Evolutionary conservation across 345 rosid genomes (phyloP), one percentile per base, ranked within the genome.

Genomic region (Cardamine chenopodiifolia): DNA sequence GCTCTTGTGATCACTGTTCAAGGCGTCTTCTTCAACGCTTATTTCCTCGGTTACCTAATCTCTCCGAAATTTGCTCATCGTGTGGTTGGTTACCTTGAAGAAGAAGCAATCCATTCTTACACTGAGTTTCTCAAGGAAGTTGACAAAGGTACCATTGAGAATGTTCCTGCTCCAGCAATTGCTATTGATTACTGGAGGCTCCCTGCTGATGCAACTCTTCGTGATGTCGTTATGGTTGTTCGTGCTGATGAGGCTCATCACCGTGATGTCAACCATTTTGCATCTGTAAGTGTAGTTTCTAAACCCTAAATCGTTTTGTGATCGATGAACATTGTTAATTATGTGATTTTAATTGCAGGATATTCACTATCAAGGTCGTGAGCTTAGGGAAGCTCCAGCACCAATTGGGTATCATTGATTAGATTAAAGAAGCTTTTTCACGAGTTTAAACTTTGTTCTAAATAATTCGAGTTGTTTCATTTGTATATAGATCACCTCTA

Each of bases 181-280:
- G 97, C 97, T 4, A 64, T 87, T 29, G 95, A 91, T 63, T 91
- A 91, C 75, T 91, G 97, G 95, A 82, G 89, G 64, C 69, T 91
- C 74, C 86, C 88, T 19, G 72, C 86, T 0, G 40, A 80, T 23
- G 82, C 97, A 2, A 89, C 87, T 0, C 84, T 91, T 9, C 82
- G 86, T 28, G 97, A 91, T 71, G 95, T 89, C 2, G 95, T 91
- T 4, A 20, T 72, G 72, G 90, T 84, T 11, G 83, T 91, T 3
- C 83, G 97, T 54, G 97, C 95, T 0, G 97, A 89, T 44, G 95
- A 91, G 78, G 97, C 95, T 1, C 95, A 89, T 59, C 97, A 91
- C 62, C 92, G 95, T 25, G 95, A 91, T 32, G 90, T 91, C 34
- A 91, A 91, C 79, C 97, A 91, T 79, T 89, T 80, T 65, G 97